Conservation (phyloP, 2,329 filamentous ascomycete genomes). For the Aspergillus eucalypticola region DNA sequence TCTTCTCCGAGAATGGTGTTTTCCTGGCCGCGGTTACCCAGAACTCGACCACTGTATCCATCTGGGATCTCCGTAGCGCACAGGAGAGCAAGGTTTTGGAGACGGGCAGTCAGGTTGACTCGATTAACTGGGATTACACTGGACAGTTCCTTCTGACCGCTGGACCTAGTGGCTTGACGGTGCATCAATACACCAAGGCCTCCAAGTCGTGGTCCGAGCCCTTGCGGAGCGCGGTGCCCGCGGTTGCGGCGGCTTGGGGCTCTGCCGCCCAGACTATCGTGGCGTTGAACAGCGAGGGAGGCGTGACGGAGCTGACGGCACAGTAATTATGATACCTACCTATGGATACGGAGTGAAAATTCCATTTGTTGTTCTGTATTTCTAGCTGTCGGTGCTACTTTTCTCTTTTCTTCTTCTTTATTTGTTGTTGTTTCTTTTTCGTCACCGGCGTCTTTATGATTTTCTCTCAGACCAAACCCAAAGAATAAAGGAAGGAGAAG, state of each 20-base stretch:
- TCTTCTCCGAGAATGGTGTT: constrained; percentile 95
- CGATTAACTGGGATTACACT: constrained; percentile 87
- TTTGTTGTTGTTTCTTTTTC: constrained; percentile 6
- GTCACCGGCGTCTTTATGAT: constrained; percentile 1
- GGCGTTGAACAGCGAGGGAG: constrained; percentile 71
- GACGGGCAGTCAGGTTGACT: constrained; percentile 73
- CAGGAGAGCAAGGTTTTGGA: constrained; percentile 82
- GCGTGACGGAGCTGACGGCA: constrained; percentile 67
- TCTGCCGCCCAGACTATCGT: constrained; percentile 71
- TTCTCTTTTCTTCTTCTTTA: neutral
- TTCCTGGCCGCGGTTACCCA: constrained; percentile 86
- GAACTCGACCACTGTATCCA: constrained; percentile 73
- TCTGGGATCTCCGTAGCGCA: constrained; percentile 90
- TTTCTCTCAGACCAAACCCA: neutral
- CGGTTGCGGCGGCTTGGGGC: constrained; percentile 76
- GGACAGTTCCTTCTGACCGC: constrained; percentile 87
- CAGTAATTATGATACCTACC: constrained; percentile 47
- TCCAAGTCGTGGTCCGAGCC: constrained; percentile 88
- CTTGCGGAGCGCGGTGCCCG: constrained; percentile 71
- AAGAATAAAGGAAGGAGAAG: neutral
- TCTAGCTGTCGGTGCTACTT: constrained; percentile 22
- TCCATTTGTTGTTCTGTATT: constrained; percentile 22
- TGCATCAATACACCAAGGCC: constrained; percentile 86
- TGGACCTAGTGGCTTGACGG: constrained; percentile 76
- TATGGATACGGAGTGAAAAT: constrained; percentile 12